Evolutionary conservation across 345 rosid species (phyloP).

Genomic region (Garcia nutans): DNA sequence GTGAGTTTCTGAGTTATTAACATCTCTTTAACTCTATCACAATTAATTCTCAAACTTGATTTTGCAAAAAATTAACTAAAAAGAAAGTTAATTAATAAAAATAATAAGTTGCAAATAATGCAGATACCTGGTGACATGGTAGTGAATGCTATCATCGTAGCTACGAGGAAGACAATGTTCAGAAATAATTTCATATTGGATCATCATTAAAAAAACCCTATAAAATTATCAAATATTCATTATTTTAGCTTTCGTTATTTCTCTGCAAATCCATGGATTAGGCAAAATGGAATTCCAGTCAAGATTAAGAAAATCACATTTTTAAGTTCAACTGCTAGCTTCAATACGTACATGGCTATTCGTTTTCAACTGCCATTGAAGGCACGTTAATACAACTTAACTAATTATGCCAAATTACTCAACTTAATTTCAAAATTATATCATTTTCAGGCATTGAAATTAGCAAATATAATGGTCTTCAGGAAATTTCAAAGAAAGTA

Average conservation of each 20-base stretch:
- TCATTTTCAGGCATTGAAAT: neutral
- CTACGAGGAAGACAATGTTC: neutral
- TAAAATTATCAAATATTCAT: neutral
- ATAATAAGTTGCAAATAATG: neutral
- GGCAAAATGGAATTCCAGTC: slow-evolving; percentile 4
- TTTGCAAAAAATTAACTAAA: neutral
- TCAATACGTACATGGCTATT: slow-evolving; percentile 6
- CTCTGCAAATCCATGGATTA: slow-evolving; percentile 18
- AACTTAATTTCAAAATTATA: no score
- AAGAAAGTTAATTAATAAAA: neutral
- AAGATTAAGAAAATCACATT: neutral
- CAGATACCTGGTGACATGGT: slow-evolving; percentile 35
- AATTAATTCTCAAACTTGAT: neutral
- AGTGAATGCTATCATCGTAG: slow-evolving; percentile 22
- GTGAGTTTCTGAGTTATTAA: slow-evolving; percentile 6
- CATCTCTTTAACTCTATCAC: no score
- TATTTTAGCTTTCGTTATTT: slow-evolving; percentile 15
- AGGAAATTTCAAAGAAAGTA: slow-evolving; percentile 9
- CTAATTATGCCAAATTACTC: neutral
- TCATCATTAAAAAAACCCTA: slow-evolving; percentile 23
- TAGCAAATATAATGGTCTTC: slow-evolving; percentile 21
- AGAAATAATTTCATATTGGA: slow-evolving; percentile 11
- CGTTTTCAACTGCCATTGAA: slow-evolving; percentile 11
- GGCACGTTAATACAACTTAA: slow-evolving; percentile 2
- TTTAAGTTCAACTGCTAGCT: slow-evolving; percentile 10